A percentile compares a stretch with the other conserved stretches of the same genome.
phyloP scores from a whole-genome alignment of 257 asterid genomes.

The Solanum etuberosum region DNA sequence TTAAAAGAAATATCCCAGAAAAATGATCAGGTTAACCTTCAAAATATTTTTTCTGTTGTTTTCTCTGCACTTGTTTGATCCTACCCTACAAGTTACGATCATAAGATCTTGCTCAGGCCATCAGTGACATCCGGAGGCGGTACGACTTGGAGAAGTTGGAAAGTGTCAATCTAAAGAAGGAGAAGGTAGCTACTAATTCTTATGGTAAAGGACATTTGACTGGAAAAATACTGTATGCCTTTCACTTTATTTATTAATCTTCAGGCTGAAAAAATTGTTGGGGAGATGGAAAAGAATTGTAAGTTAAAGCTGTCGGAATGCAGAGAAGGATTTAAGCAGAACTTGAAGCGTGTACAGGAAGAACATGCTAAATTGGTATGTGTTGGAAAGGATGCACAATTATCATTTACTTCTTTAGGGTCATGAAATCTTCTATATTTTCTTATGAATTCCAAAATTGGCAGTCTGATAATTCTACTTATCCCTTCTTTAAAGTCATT shows the following conservation, averaged over 20 bases:
- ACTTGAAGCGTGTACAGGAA: slow-evolving; percentile 54
- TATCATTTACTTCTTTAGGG: background rate
- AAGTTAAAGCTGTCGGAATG: slow-evolving; percentile 52
- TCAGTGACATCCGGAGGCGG: slow-evolving; percentile 72
- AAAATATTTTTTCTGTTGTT: background rate
- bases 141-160: slow-evolving; percentile 86
- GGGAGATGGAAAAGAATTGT: slow-evolving; percentile 50
- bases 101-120: slow-evolving; percentile 55
- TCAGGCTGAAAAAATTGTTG: slow-evolving; percentile 61
- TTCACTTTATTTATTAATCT: slow-evolving; percentile 13
- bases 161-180: slow-evolving; percentile 60
- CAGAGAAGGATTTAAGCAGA: slow-evolving; percentile 61
- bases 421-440: background rate
- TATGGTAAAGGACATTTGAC: background rate
- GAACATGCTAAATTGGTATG: slow-evolving; percentile 80
- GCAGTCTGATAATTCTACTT: background rate
- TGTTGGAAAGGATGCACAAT: background rate
- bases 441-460: background rate
- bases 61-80: background rate
- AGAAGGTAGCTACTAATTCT: slow-evolving; percentile 46
- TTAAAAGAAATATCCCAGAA: slow-evolving; percentile 92
- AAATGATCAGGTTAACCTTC: slow-evolving; percentile 73
- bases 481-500: background rate
- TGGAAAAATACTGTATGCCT: background rate
- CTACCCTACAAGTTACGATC: slow-evolving; percentile 11